These are phyloP conservation scores for Zarea fungicola DNA, from an alignment of 2,329 filamentous ascomycete genomes.

Conservation along the genomic window DNA sequence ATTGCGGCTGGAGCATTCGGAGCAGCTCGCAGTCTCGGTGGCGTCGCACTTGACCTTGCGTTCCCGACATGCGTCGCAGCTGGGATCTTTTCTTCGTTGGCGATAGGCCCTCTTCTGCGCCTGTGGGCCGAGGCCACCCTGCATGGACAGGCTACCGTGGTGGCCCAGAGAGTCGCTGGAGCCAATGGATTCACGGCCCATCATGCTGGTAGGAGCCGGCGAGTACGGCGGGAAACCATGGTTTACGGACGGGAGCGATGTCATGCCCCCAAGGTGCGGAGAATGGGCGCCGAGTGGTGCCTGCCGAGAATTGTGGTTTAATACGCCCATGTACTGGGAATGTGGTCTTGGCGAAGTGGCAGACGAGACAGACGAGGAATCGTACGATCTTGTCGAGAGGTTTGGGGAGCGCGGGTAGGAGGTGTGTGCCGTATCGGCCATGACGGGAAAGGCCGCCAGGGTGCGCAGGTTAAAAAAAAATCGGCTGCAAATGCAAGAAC, in stretches of 20 bases:
- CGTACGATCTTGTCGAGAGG: slow-evolving; percentile 56
- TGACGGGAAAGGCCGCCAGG: slow-evolving; percentile 31
- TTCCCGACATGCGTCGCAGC: slow-evolving; percentile 94
- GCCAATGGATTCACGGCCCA: slow-evolving; percentile 55
- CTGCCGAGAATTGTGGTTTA: slow-evolving; percentile 47
- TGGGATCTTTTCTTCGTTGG: slow-evolving; percentile 91
- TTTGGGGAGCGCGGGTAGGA: slow-evolving; percentile 57
- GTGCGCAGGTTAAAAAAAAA: slow-evolving; percentile 1
- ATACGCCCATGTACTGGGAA: slow-evolving; percentile 46
- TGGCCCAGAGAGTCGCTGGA: slow-evolving; percentile 51
- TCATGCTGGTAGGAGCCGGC: slow-evolving; percentile 43
- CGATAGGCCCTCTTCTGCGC: slow-evolving; percentile 91
- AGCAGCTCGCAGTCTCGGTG: slow-evolving; percentile 92
- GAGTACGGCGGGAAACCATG: slow-evolving; percentile 49
- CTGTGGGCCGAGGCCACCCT: slow-evolving; percentile 32
- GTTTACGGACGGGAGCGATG: slow-evolving; percentile 43
- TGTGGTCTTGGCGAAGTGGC: slow-evolving; percentile 54
- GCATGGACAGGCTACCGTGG: slow-evolving; percentile 41
- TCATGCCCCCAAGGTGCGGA: slow-evolving; percentile 48
- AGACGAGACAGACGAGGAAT: slow-evolving; percentile 59
- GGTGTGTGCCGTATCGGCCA: slow-evolving; percentile 52
- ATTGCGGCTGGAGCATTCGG: slow-evolving; percentile 92
- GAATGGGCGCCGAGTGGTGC: slow-evolving; percentile 37
- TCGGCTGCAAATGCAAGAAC: slow-evolving; percentile 15
- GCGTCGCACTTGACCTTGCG: slow-evolving; percentile 86